Evolutionary conservation across 306 rosid species (phyloP).

Genomic region (Prunus dulcis): DNA sequence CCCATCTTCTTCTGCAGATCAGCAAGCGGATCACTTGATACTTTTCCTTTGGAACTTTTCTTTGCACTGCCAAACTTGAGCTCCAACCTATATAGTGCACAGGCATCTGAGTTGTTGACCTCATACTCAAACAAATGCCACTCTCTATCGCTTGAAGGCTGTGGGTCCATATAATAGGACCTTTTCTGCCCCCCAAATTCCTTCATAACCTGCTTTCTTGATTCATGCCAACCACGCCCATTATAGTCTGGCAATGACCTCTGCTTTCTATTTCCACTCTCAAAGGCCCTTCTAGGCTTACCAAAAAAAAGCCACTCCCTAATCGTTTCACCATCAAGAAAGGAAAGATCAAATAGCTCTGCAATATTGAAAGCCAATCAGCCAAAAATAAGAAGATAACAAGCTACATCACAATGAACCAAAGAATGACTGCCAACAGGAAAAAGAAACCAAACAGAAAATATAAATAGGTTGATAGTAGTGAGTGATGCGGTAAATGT

Average conservation of each 20-base stretch:
- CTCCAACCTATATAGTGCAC: conserved; percentile 91
- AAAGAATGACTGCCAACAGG: background rate
- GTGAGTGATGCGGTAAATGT: background rate
- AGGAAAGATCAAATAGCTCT: conserved; percentile 84
- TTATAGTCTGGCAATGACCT: conserved; percentile 92
- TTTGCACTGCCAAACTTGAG: conserved; percentile 84
- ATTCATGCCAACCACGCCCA: conserved; percentile 99
- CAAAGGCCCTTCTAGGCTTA: conserved; percentile 94
- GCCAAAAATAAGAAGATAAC: background rate
- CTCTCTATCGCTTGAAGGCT: conserved; percentile 73
- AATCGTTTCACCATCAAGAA: conserved; percentile 82
- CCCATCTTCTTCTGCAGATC: conserved; percentile 99
- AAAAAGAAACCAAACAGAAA: background rate
- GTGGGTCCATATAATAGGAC: conserved; percentile 98
- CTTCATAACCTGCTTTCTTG: conserved; percentile 94
- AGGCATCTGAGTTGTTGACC: conserved; percentile 81
- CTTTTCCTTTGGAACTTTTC: conserved; percentile 72
- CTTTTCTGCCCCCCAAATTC: conserved; percentile 90
- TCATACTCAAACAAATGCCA: conserved; percentile 98
- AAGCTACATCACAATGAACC: background rate
- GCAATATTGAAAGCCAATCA: conserved; percentile 18
- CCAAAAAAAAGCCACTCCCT: conserved; percentile 99
- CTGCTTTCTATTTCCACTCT: conserved; percentile 94
- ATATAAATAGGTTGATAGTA: background rate
- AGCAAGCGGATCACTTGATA: conserved; percentile 74